A percentile compares a stretch with the other conserved stretches of the same genome.
These are phyloP conservation scores for Sarocladium oryzae DNA, from an alignment of 2,329 filamentous ascomycete species.

Conservation along the genomic window DNA sequence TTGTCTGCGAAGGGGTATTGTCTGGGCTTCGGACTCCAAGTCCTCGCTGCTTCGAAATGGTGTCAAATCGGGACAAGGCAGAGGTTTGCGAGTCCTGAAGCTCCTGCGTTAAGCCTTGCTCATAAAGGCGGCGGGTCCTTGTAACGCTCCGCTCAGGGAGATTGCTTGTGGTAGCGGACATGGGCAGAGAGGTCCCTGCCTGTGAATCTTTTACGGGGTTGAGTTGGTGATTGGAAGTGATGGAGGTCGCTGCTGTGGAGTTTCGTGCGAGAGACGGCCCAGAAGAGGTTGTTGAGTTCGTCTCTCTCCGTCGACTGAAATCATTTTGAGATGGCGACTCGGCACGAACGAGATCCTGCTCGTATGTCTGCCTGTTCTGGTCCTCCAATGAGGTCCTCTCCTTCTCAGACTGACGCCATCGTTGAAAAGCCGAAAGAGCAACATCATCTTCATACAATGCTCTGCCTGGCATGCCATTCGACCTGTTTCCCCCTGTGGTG, in stretches of 20 bases:
- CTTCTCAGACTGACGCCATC: slow-evolving; percentile 57
- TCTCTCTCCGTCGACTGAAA: slow-evolving; percentile 73
- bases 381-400: slow-evolving; percentile 42
- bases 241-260: slow-evolving; percentile 83
- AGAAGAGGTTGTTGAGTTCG: slow-evolving; percentile 76
- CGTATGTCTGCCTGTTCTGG: slow-evolving; percentile 26
- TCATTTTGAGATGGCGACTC: slow-evolving; percentile 24
- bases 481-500: slow-evolving; percentile 41
- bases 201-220: slow-evolving; percentile 46
- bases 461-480: slow-evolving; percentile 56
- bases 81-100: slow-evolving; percentile 74
- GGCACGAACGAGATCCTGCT: slow-evolving; percentile 14
- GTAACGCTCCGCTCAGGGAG: slow-evolving; percentile 58
- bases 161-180: slow-evolving; percentile 19
- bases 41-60: slow-evolving; percentile 57
- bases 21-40: slow-evolving; percentile 45
- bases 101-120: slow-evolving; percentile 73
- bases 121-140: slow-evolving; percentile 72
- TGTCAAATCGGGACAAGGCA: slow-evolving; percentile 73
- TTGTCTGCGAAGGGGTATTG: slow-evolving; percentile 39
- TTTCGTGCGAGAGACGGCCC: slow-evolving; percentile 60
- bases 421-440: slow-evolving; percentile 75
- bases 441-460: slow-evolving; percentile 83
- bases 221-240: slow-evolving; percentile 62
- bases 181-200: slow-evolving; percentile 25